Conservation (phyloP, 1,284 basidiomycete species). For the Blastosporella zonata region DNA sequence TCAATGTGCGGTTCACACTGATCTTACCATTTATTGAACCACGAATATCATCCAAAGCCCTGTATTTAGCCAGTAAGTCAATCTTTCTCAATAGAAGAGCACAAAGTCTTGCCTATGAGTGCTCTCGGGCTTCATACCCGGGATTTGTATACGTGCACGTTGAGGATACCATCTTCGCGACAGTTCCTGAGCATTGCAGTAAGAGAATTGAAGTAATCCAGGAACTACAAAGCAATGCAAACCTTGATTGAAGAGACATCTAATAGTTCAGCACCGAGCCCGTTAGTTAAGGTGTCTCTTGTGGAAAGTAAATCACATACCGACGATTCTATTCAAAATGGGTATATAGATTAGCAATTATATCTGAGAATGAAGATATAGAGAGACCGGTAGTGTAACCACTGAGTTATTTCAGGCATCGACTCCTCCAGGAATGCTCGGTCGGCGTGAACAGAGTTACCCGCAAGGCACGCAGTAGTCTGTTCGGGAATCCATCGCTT, state of each 20-base stretch:
- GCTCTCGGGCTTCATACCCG: slow-evolving; percentile 30
- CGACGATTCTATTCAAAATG: slow-evolving; percentile 49
- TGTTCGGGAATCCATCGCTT: slow-evolving; percentile 69
- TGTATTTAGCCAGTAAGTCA: slow-evolving; percentile 25
- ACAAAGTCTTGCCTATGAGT: slow-evolving; percentile 45
- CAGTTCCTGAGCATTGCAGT: slow-evolving; percentile 51
- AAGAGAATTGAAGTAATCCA: background rate
- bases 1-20: background rate
- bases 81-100: background rate
- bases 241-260: slow-evolving; percentile 84
- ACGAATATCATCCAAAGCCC: slow-evolving; percentile 76
- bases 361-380: slow-evolving; percentile 3
- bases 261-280: slow-evolving; percentile 24
- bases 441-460: slow-evolving; percentile 81
- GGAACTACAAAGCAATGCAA: background rate
- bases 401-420: slow-evolving; percentile 73
- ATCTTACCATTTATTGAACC: slow-evolving; percentile 66
- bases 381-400: slow-evolving; percentile 74
- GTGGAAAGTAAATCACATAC: slow-evolving; percentile 33
- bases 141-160: slow-evolving; percentile 27
- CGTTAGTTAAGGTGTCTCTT: slow-evolving; percentile 11
- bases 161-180: slow-evolving; percentile 69
- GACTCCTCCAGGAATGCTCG: slow-evolving; percentile 66
- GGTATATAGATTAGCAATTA: slow-evolving; percentile 5
- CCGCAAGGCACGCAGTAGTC: slow-evolving; percentile 67